Conservation (phyloP, 176 grass and related monocot genomes). For the Ampelocalamus luodianensis region DNA sequence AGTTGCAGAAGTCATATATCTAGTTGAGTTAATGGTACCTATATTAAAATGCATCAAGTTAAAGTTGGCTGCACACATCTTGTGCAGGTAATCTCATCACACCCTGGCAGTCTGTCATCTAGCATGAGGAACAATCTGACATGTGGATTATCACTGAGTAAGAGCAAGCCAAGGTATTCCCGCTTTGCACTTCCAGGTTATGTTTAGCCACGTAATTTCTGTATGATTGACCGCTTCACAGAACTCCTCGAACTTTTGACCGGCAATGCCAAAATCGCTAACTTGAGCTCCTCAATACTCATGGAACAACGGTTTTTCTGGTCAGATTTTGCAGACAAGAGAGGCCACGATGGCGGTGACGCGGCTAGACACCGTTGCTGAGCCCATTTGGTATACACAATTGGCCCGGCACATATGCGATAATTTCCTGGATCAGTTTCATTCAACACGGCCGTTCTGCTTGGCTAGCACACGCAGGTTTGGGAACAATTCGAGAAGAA, state of each 20-base stretch:
- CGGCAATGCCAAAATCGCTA: not conserved
- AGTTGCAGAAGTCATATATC: not conserved
- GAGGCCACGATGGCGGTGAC: slow-evolving; percentile 52
- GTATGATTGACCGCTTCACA: not conserved
- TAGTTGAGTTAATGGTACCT: not conserved
- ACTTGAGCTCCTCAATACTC: not conserved
- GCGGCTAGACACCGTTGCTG: not conserved
- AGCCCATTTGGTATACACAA: not conserved
- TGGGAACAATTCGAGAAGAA: not conserved
- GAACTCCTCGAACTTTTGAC: not conserved
- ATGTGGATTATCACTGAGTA: slow-evolving; percentile 14
- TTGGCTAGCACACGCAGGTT: not conserved
- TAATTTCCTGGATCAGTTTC: slow-evolving; percentile 2
- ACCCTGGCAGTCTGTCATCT: not conserved
- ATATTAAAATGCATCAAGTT: too few species aligned
- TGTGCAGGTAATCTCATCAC: slow-evolving; percentile 21
- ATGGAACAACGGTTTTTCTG: not conserved
- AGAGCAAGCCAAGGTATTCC: slow-evolving; percentile 55
- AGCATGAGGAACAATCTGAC: slow-evolving; percentile 22
- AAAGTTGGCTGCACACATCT: not conserved
- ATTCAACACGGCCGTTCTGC: not conserved
- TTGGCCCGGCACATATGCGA: not conserved
- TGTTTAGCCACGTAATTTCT: not conserved
- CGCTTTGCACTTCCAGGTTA: not conserved
- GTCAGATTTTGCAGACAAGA: slow-evolving; percentile 43